These are phyloP conservation scores for Tolypocladium paradoxum DNA, from an alignment of 2,329 filamentous ascomycete genomes.

Conservation along the genomic window DNA sequence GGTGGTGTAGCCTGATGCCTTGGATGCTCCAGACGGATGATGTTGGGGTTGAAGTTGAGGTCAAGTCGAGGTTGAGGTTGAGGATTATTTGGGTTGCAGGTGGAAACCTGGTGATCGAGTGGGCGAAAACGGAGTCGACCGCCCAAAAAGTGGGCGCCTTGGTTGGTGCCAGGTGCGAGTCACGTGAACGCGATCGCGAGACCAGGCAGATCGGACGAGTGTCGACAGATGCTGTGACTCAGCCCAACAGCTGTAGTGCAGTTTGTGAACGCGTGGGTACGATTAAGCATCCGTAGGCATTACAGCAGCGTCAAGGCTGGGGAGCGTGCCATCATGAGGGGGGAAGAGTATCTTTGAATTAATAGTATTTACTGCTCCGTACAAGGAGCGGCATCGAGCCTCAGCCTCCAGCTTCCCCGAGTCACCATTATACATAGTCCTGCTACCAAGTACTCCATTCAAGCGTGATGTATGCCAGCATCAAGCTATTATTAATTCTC, in stretches of 20 bases:
- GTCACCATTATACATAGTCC: neutral
- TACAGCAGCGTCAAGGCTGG: neutral
- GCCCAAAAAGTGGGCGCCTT: neutral
- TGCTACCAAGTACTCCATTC: neutral
- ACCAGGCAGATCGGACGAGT: neutral
- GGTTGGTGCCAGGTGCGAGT: neutral
- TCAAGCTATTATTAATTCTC: neutral
- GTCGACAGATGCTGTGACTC: neutral
- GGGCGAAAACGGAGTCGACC: neutral
- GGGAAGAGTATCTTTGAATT: neutral
- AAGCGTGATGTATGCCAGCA: neutral
- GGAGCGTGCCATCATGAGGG: neutral
- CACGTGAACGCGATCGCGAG: neutral
- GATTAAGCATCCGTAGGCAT: neutral
- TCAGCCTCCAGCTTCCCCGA: neutral
- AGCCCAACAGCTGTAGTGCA: neutral
- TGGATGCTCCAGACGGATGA: neutral
- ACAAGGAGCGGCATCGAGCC: neutral
- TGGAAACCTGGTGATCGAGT: neutral
- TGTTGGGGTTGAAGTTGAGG: neutral
- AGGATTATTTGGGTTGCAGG: neutral
- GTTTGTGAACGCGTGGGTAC: neutral
- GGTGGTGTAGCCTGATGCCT: neutral
- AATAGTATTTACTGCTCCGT: neutral
- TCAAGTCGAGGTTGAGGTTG: neutral